Base-by-base conservation (phyloP, 1,284 basidiomycete species). In the Malassezia japonica region DNA sequence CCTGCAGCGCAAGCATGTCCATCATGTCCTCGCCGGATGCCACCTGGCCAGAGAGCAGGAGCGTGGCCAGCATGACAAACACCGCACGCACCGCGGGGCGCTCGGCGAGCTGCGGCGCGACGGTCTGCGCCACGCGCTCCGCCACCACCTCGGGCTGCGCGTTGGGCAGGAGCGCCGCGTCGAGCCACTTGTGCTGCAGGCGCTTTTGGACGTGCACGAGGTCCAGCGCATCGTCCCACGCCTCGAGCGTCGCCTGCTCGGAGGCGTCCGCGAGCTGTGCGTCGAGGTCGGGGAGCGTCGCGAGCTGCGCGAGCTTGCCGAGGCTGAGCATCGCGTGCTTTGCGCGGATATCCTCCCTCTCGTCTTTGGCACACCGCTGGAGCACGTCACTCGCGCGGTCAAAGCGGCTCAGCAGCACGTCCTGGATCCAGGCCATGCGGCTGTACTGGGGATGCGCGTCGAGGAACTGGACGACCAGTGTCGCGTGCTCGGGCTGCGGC, bases 251-350 rank as follows among this genome's bases (percentile, higher is more conserved):
- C 40, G 65, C 61, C 46, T 75, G 72, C 24, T 55, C 44, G 0
- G 50, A 51, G 10, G 55, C 53, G 16, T 36, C 52, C 15, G 50
- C 43, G 6, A 64, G 38, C 7, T 25, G 33, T 4, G 31, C 34
- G 18, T 63, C 60, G 12, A 57, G 39, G 31, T 56, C 44, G 2
- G 35, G 16, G 16, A 62, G 46, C 15, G 49, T 45, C 6, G 86
- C 85, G 7, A 95, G 78, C 51, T 86, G 82, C 0, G 85, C 78
- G 6, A 98, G 79, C 75, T 96, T 96, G 36, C 85, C 85, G 25
- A 98, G 81, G 65, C 88, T 91, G 48, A 92, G 79, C 79, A 90
- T 84, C 42, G 92, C 77, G 87, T 94, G 42, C 35, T 67, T 41
- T 34, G 58, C 57, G 16, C 34, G 31, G 29, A 61, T 16, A 12